Evolutionary conservation across 768 basidiomycete species (phyloP).

Genomic region (Naganishia randhawae): DNA sequence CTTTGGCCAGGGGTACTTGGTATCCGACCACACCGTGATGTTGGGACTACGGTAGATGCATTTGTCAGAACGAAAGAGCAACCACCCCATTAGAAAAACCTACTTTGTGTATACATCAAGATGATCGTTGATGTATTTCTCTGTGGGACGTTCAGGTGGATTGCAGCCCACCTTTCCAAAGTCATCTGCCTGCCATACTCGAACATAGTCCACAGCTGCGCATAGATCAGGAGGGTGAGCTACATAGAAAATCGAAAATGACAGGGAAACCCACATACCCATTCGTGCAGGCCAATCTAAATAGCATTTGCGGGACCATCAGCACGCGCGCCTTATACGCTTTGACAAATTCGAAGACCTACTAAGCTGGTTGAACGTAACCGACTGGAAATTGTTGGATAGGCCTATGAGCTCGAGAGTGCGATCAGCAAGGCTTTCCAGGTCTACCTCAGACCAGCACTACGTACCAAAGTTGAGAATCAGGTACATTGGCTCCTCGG

Average conservation of each 20-base stretch:
- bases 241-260: too few species aligned
- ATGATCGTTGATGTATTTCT: slow-evolving; percentile 62
- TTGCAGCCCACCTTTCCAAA: slow-evolving; percentile 68
- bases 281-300: slow-evolving; percentile 17
- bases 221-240: slow-evolving; percentile 66
- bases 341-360: background rate
- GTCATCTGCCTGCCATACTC: slow-evolving; percentile 64
- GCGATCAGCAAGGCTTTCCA: background rate
- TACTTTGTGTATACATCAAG: slow-evolving; percentile 63
- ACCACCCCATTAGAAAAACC: background rate
- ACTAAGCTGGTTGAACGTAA: slow-evolving; percentile 40
- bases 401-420: slow-evolving; percentile 28
- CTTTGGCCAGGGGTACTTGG: slow-evolving; percentile 67
- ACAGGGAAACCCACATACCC: background rate
- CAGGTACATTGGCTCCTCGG: slow-evolving; percentile 82
- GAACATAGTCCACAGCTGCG: slow-evolving; percentile 85
- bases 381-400: slow-evolving; percentile 36
- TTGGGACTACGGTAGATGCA: slow-evolving; percentile 12
- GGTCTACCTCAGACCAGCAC: background rate
- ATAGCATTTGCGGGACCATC: background rate
- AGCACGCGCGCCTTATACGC: background rate
- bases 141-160: slow-evolving; percentile 72
- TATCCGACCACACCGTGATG: slow-evolving; percentile 52
- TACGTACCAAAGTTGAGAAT: slow-evolving; percentile 81
- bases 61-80: background rate